Evolutionary conservation across 768 basidiomycete species (phyloP).

Genomic region (Hysterangium stoloniferum): DNA sequence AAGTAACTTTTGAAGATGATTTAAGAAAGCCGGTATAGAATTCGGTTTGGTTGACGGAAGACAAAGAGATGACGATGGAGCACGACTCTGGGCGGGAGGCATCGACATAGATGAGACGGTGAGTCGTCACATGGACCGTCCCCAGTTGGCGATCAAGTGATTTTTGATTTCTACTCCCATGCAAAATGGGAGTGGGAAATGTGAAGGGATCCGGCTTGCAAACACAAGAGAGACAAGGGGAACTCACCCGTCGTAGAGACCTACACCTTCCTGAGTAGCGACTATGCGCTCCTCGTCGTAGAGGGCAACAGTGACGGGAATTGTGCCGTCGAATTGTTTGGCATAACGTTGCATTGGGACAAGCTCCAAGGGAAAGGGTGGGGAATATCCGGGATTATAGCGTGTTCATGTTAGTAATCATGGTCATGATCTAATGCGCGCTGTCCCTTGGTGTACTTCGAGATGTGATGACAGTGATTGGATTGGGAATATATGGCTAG

Average conservation of each 20-base stretch:
- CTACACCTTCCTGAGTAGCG: constrained; percentile 68
- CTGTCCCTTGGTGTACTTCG: neutral
- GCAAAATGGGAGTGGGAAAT: constrained; percentile 8
- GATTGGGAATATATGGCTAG: constrained; percentile 4
- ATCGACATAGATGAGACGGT: constrained; percentile 81
- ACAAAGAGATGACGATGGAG: constrained; percentile 66
- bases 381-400: constrained; percentile 1
- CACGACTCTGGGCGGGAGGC: constrained; percentile 21
- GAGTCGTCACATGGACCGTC: constrained; percentile 63
- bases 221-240: neutral
- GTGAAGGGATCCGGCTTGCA: constrained; percentile 6
- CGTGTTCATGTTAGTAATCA: constrained; percentile 8
- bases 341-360: constrained; percentile 43
- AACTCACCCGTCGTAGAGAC: constrained; percentile 87
- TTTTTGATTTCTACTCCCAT: constrained; percentile 64
- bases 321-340: constrained; percentile 59
- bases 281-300: constrained; percentile 77
- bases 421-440: neutral
- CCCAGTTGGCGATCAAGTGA: constrained; percentile 73
- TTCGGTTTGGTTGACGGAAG: constrained; percentile 66
- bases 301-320: constrained; percentile 67
- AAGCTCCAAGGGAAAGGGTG: constrained; percentile 2
- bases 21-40: constrained; percentile 86
- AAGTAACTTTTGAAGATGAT: constrained; percentile 82
- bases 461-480: constrained; percentile 8